phyloP scores from a whole-genome alignment of 2,329 filamentous ascomycete species.

The Cladophialophora exuberans region DNA sequence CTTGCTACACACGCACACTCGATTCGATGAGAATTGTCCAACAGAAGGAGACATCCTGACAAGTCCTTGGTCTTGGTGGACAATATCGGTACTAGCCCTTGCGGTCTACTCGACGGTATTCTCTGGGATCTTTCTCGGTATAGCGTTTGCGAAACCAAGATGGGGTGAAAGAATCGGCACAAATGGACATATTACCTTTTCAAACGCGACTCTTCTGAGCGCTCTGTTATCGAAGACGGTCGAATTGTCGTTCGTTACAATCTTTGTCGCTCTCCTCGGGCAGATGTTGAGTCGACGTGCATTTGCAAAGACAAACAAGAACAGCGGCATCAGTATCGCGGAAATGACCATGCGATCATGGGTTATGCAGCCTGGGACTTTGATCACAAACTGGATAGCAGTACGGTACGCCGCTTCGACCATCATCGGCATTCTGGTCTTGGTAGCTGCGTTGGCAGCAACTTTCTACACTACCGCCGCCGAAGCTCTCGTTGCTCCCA shows the following conservation, averaged over 20 bases:
- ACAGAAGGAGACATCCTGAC: constrained; percentile 36
- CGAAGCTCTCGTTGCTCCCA: constrained; percentile 74
- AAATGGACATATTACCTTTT: constrained; percentile 57
- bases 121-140: constrained; percentile 61
- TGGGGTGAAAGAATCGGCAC: constrained; percentile 63
- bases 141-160: constrained; percentile 64
- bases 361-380: constrained; percentile 72
- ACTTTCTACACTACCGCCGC: constrained; percentile 78
- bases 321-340: constrained; percentile 69
- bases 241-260: constrained; percentile 76
- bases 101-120: constrained; percentile 43
- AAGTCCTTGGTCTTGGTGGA: constrained; percentile 31
- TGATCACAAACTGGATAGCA: constrained; percentile 70
- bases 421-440: constrained; percentile 65
- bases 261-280: constrained; percentile 74
- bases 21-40: constrained; percentile 35
- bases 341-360: constrained; percentile 79
- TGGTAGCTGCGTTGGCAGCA: constrained; percentile 67
- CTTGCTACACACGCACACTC: constrained; percentile 3
- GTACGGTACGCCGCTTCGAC: constrained; percentile 65
- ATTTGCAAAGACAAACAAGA: constrained; percentile 57
- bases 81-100: constrained; percentile 41
- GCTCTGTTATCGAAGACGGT: constrained; percentile 74
- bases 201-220: constrained; percentile 69
- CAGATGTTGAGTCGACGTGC: constrained; percentile 74